Percentiles rank a stretch among this genome's conserved stretches.
Conservation (phyloP, 306 rosid genomes). For the Casuarina glauca region DNA sequence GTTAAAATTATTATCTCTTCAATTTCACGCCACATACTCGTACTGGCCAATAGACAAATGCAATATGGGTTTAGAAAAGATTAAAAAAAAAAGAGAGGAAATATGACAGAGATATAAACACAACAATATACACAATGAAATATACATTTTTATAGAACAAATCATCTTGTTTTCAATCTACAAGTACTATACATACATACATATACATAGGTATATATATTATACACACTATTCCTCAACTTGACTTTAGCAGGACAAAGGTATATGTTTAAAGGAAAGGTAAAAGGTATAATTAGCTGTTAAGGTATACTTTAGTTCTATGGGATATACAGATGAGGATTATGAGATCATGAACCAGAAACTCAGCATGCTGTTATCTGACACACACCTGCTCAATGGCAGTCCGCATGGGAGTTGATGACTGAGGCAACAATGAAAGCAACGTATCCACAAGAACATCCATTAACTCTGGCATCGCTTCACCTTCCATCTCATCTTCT, state of each 20-base stretch:
- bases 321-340: background rate
- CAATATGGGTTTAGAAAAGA: background rate
- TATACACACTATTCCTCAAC: background rate
- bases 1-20: background rate
- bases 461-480: slow-evolving; percentile 64
- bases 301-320: background rate
- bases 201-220: no score
- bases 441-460: slow-evolving; percentile 94
- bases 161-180: background rate
- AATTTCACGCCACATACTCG: background rate
- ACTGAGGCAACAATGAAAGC: slow-evolving; percentile 89
- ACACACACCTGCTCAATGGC: slow-evolving; percentile 85
- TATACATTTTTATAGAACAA: no score
- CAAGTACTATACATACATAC: no score
- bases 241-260: background rate
- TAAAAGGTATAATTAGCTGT: background rate
- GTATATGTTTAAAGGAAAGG: background rate
- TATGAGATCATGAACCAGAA: slow-evolving; percentile 16
- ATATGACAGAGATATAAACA: background rate
- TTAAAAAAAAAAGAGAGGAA: background rate
- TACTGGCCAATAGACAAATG: background rate
- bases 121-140: background rate
- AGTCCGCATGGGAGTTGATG: slow-evolving; percentile 82
- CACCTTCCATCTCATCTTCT: slow-evolving; percentile 62
- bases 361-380: slow-evolving; percentile 9